Evolutionary conservation across 768 basidiomycete species (phyloP).

Genomic region (Auricularia sp.): DNA sequence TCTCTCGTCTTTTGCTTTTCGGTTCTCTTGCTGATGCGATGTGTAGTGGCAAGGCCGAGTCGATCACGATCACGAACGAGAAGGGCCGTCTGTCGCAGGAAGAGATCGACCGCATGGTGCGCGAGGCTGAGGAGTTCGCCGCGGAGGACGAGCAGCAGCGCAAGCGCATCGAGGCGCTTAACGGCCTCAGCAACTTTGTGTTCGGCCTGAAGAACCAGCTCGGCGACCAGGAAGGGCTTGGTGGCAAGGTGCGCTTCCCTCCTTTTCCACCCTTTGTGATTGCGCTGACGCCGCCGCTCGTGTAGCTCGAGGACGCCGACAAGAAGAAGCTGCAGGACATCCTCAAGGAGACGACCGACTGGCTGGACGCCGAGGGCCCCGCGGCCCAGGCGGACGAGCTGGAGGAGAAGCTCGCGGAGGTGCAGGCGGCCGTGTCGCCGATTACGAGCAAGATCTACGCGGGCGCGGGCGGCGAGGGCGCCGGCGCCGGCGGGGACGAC

Average conservation of each 20-base stretch:
- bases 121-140: conserved; percentile 85
- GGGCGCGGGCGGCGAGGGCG: conserved; percentile 16
- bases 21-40: conserved; percentile 1
- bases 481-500: conserved; percentile 4
- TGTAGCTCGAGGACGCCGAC: conserved; percentile 52
- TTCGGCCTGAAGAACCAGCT: conserved; percentile 84
- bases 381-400: conserved; percentile 75
- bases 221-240: conserved; percentile 78
- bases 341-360: conserved; percentile 83
- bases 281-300: not conserved
- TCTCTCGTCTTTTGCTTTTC: not conserved
- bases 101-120: conserved; percentile 93
- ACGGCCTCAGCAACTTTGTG: conserved; percentile 69
- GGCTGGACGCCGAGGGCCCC: conserved; percentile 79
- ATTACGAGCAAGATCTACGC: conserved; percentile 77
- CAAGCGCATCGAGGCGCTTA: conserved; percentile 79
- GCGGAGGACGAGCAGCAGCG: conserved; percentile 66
- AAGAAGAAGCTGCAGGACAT: conserved; percentile 72
- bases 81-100: conserved; percentile 84
- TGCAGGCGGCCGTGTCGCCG: conserved; percentile 67
- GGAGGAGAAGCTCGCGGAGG: conserved; percentile 72
- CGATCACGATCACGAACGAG: conserved; percentile 92
- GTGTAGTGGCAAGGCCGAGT: conserved; percentile 70
- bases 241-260: conserved; percentile 50
- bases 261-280: not conserved